phyloP scores from a whole-genome alignment of 75 land plant species.

The Pinus albicaulis region DNA sequence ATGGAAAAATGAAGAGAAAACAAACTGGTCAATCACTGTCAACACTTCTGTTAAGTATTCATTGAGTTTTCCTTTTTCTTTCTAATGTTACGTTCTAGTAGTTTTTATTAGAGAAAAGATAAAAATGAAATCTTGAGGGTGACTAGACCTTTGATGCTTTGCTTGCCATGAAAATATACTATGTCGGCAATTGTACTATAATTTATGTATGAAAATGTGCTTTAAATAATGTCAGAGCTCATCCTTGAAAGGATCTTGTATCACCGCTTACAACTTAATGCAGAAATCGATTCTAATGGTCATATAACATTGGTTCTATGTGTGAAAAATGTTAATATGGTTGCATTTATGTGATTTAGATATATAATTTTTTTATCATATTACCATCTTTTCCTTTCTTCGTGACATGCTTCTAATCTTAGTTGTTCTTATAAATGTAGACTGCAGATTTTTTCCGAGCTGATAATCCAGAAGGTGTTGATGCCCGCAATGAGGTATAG shows the following conservation, averaged over 20 bases:
- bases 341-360: background rate
- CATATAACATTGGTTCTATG: background rate
- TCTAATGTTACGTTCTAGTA: background rate
- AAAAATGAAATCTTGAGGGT: background rate
- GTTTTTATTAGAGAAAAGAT: too few species aligned
- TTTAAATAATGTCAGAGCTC: background rate
- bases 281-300: background rate
- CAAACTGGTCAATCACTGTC: background rate
- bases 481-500: constrained; percentile 95
- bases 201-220: background rate
- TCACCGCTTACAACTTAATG: background rate
- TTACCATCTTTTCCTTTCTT: too few species aligned
- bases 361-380: background rate
- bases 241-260: background rate
- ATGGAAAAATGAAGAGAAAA: background rate
- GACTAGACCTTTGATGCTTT: background rate
- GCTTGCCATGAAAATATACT: background rate
- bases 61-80: background rate
- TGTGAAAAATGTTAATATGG: background rate
- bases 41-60: background rate
- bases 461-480: constrained; percentile 95
- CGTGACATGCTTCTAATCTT: background rate
- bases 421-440: constrained; percentile 36
- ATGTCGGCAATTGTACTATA: background rate
- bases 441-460: constrained; percentile 94